Evolutionary conservation across 331 rosid genomes (phyloP).

Genomic region (Cydonia oblonga): DNA sequence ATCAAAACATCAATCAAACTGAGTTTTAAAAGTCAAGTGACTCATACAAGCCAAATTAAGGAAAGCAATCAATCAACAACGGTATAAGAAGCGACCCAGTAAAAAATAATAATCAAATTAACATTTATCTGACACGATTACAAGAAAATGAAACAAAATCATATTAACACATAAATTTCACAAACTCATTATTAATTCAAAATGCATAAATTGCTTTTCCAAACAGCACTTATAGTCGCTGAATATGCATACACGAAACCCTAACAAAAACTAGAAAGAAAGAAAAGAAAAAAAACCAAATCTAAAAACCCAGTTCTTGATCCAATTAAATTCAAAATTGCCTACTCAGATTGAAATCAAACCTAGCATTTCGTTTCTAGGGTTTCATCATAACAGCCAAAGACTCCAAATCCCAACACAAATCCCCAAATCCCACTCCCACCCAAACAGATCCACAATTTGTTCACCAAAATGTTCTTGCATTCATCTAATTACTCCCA

Average conservation of each 20-base stretch:
- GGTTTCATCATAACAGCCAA: conserved; percentile 9
- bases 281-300: not conserved
- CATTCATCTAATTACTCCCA: conserved; percentile 35
- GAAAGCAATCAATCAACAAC: not conserved
- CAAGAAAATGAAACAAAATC: not conserved
- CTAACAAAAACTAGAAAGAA: not conserved
- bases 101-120: not conserved
- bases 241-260: not conserved
- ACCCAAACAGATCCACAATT: conserved; percentile 24
- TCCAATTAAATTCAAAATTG: not conserved
- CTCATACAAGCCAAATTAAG: not conserved
- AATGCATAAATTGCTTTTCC: not conserved
- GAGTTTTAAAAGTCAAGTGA: not conserved
- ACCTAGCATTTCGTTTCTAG: conserved; percentile 15
- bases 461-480: conserved; percentile 14
- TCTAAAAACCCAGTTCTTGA: not conserved
- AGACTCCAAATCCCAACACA: not conserved
- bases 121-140: not conserved
- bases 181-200: not conserved
- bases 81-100: not conserved
- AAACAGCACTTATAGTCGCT: not conserved
- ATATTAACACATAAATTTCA: not conserved
- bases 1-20: not conserved
- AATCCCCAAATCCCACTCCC: not conserved
- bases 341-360: not conserved